Conservation (phyloP, 495 filamentous ascomycete species). For the Astrocystis sublimbata region DNA sequence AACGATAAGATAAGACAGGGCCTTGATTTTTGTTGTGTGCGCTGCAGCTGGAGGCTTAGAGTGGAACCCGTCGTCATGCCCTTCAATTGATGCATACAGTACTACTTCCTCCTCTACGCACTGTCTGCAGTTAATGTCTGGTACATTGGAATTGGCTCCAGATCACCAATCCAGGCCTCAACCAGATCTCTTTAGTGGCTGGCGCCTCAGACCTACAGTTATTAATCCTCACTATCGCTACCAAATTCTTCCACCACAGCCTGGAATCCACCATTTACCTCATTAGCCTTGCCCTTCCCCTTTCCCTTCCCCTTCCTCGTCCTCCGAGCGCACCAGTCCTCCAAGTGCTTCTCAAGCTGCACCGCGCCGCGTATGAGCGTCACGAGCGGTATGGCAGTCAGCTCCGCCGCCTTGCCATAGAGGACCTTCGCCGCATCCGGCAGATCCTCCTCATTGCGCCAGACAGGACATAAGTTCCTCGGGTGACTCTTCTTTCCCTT, state of each 20-base stretch:
- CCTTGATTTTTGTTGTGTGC: not conserved
- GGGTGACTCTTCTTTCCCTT: constrained; percentile 43
- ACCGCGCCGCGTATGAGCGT: constrained; percentile 46
- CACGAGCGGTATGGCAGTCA: constrained; percentile 33
- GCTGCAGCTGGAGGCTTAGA: not conserved
- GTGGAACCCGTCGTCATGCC: not conserved
- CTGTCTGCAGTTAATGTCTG: too few species aligned
- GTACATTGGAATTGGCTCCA: too few species aligned
- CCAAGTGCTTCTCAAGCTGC: constrained; percentile 53
- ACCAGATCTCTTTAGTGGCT: too few species aligned
- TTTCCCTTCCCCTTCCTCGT: constrained; percentile 31
- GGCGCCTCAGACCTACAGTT: too few species aligned
- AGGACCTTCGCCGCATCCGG: constrained; percentile 55
- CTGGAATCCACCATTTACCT: too few species aligned
- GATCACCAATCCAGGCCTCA: too few species aligned
- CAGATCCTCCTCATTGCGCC: constrained; percentile 58
- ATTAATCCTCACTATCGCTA: constrained; percentile 9
- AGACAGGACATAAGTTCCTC: constrained; percentile 59
- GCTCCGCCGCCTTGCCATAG: constrained; percentile 55
- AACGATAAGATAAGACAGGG: constrained; percentile 17
- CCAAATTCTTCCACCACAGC: constrained; percentile 12
- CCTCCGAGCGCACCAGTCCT: constrained; percentile 51
- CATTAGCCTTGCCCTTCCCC: constrained; percentile 29
- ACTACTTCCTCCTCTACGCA: not conserved
- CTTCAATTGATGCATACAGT: constrained; percentile 7